These are phyloP conservation scores for Pholiota microspora DNA, from an alignment of 768 basidiomycete species.

Conservation along the genomic window DNA sequence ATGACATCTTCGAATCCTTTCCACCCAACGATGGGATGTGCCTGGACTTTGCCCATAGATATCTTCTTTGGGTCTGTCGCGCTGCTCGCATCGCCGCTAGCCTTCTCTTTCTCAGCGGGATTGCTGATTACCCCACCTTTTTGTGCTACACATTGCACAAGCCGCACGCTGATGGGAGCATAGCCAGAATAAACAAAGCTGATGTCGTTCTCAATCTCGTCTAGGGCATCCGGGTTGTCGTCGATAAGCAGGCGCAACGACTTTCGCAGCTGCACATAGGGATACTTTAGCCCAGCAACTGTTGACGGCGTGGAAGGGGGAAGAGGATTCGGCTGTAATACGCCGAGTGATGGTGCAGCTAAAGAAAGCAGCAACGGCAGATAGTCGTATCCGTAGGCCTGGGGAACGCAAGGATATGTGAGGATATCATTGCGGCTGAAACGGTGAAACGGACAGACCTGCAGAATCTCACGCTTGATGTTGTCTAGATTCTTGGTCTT, in stretches of 20 bases:
- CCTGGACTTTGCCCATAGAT: conserved; percentile 59
- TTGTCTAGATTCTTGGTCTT: conserved; percentile 85
- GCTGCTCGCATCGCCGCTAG: conserved; percentile 30
- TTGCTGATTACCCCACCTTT: conserved; percentile 88
- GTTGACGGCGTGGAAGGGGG: conserved; percentile 46
- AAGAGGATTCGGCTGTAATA: conserved; percentile 67
- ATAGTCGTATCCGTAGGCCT: conserved; percentile 77
- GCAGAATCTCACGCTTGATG: conserved; percentile 88
- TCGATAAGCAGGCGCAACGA: conserved; percentile 91
- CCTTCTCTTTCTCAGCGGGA: conserved; percentile 60
- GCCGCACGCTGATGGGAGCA: conserved; percentile 87
- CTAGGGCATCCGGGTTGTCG: conserved; percentile 70
- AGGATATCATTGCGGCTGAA: conserved; percentile 27
- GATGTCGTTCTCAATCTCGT: conserved; percentile 90
- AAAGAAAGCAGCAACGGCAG: conserved; percentile 68
- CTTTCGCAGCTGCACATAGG: conserved; percentile 75
- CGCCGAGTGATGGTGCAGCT: conserved; percentile 61
- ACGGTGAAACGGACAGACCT: conserved; percentile 38
- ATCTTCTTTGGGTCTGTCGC: conserved; percentile 35
- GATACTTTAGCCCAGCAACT: conserved; percentile 53
- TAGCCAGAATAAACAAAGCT: conserved; percentile 97
- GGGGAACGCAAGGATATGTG: conserved; percentile 27
- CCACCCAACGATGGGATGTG: conserved; percentile 95
- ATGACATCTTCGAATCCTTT: conserved; percentile 95
- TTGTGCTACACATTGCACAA: conserved; percentile 92